Evolutionary conservation across 495 filamentous ascomycete species (phyloP), one percentile per base, ranked within the genome.

Genomic region (Aspergillus carlsbadensis): DNA sequence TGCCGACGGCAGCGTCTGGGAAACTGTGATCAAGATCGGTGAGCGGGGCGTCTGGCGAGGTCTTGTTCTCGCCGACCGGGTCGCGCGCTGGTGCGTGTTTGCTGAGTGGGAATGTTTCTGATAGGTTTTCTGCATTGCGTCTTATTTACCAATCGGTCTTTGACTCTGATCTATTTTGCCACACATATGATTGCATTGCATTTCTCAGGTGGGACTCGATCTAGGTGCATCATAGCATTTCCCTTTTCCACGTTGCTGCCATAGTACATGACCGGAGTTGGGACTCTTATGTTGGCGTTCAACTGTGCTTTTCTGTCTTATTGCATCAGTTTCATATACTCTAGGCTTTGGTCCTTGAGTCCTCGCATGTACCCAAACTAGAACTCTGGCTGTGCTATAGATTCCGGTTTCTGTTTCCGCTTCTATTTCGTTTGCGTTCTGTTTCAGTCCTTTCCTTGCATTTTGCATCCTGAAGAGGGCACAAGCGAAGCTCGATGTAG

Each of bases 81-180:
- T 89, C 57, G 95, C 93, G 8, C 79, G 94, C 58, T 99, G 94
- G 94, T 98, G 95, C 73, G 94, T 99, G 20, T 99, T 96, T 77
- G 93, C 88, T 24, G 94, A 99, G 76, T 99, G 94, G 94, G 84
- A 90, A 57, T 85, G 84, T 70, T 71, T 80, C 48, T 87, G 51
- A 47, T 24, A 24, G n/a, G 22, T 47, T 42, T 40, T 13, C 8
- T 33, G 8, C 31, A 6, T 48, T 48, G 44, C 24, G 33, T 47
- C 44, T 47, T 10, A 33, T 26, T 18, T 35, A 29, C 26, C 26
- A 8, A 44, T 35, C 26, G n/a, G 34, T 33, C 17, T 37, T 37
- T 47, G n/a, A 36, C 45, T 42, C 49, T 22, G 35, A 31, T 49
- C 36, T 24, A 21, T 37, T 50, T 56, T 24, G 40, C 18, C 17